Percentiles rank a stretch among this genome's conserved stretches.
phyloP scores from a whole-genome alignment of 2,329 filamentous ascomycete genomes.

The Myriosclerotinia scirpicola region DNA sequence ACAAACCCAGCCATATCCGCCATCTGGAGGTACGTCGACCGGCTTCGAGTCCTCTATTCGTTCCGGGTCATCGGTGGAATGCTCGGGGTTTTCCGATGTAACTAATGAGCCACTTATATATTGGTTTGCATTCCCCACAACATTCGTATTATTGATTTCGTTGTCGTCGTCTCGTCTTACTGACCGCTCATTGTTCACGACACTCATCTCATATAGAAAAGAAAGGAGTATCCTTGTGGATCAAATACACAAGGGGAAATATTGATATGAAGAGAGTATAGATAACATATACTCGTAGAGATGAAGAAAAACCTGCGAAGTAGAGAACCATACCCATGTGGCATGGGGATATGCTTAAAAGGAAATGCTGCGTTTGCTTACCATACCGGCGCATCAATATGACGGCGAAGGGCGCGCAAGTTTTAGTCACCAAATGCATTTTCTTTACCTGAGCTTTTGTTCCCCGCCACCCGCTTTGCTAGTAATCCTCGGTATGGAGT shows the following conservation, averaged over 20 bases:
- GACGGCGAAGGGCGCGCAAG: background rate
- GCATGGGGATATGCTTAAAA: background rate
- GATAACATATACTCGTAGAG: slow-evolving; percentile 5
- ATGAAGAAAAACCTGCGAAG: background rate
- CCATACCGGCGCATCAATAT: slow-evolving; percentile 7
- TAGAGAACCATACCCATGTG: background rate
- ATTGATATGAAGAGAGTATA: background rate
- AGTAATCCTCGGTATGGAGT: too few species aligned
- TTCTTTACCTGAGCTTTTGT: background rate
- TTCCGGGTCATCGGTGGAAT: background rate
- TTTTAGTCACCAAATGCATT: slow-evolving; percentile 17
- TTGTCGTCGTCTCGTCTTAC: background rate
- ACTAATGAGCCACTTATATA: slow-evolving; percentile 2
- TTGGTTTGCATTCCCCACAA: background rate
- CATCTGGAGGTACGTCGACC: slow-evolving; percentile 50
- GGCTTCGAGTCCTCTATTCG: slow-evolving; percentile 12
- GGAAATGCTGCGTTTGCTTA: background rate
- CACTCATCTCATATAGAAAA: slow-evolving; percentile 6
- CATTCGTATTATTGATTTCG: slow-evolving; percentile 3
- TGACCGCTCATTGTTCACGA: slow-evolving; percentile 12
- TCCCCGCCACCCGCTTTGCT: background rate
- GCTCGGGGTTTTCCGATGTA: background rate
- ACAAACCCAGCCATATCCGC: slow-evolving; percentile 59
- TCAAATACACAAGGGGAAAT: background rate
- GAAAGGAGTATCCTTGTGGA: background rate